Evolutionary conservation across 441 rosid species (phyloP), one percentile per base, ranked within the genome.

Genomic region (Brassica balearica): DNA sequence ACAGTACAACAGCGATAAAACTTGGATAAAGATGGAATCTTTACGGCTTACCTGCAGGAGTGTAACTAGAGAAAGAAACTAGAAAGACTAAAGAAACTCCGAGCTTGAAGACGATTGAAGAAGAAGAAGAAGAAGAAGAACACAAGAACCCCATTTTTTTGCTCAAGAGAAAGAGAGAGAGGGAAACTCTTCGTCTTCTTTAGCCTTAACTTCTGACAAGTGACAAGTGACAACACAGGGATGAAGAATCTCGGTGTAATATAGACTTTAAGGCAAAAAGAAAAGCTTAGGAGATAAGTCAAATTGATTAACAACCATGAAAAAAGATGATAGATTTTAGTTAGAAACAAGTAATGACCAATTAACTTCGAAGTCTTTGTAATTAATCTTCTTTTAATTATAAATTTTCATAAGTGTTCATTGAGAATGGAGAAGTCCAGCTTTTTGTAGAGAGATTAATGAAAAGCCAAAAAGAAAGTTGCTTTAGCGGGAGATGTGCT

Each of bases 61-160:
- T 63, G 58, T 86, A 86, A 84, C 77, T 66, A 65, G 81, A 43
- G 81, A 81, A 83, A 70, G 87, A 87, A 67, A 90, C 70, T 66
- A 88, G 62, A 43, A 84, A 75, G 20, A 84, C 76, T 58, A 85
- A 29, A 51, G 82, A 81, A 71, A 80, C 15, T 79, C 75, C 34
- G 1, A 82, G 61, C 64, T 82, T 81, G 70, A 79, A 77, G 73
- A 87, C 77, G 59, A 34, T 53, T 76, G 80, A 80, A 60, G 82
- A 79, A 51, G 82, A 79, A 48, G 17, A 79, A 51, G 82, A 79
- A 48, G 17, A n/a, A 48, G 17, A 48, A 74, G 62, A 72, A 76
- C 74, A 65, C 60, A 72, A 25, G 71, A 76, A 80, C 19, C 74
- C 74, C 83, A 80, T 80, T 60, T n/a, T n/a, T 71, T 63, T 29